Conservation (phyloP, 805 yeast species). For the Yarrowia keelungensis region DNA sequence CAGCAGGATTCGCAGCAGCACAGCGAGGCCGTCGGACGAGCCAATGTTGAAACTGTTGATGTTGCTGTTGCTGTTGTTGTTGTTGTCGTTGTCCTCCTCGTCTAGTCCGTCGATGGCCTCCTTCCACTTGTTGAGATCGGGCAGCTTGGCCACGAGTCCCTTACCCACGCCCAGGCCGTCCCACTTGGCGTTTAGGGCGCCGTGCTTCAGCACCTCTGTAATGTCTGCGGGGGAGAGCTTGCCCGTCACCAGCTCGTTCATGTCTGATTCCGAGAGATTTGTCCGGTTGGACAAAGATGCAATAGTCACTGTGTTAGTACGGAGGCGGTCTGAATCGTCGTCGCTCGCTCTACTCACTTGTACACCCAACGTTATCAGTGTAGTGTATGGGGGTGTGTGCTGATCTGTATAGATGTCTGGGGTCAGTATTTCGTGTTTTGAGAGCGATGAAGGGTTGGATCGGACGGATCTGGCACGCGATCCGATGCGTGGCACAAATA, state of each 20-base stretch:
- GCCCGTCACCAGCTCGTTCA: conserved; percentile 21
- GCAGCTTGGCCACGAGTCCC: conserved; percentile 19
- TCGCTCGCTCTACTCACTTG: conserved; percentile 9
- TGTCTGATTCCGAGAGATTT: conserved; percentile 28
- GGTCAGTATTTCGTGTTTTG: conserved; percentile 9
- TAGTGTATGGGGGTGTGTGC: conserved; percentile 11
- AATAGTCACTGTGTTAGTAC: conserved; percentile 34
- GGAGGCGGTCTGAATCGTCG: background rate
- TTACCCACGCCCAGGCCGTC: conserved; percentile 31
- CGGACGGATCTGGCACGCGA: conserved; percentile 1
- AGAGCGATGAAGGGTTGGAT: background rate
- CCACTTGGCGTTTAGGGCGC: conserved; percentile 14
- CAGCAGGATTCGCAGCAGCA: conserved; percentile 35
- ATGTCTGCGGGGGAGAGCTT: conserved; percentile 24
- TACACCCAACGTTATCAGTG: conserved; percentile 28
- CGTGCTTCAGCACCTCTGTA: conserved; percentile 28
- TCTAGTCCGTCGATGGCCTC: conserved; percentile 34
- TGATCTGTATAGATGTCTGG: conserved; percentile 10
- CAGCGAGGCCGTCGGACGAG: conserved; percentile 35
- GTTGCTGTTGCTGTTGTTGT: conserved; percentile 13
- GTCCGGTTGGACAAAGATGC: conserved; percentile 36
- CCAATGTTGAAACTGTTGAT: background rate
- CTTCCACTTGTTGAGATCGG: conserved; percentile 30
- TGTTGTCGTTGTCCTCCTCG: conserved; percentile 34
- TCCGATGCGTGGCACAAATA: background rate